These are phyloP conservation scores for Galeopsis tetrahit DNA, from an alignment of 257 asterid species.

Conservation along the genomic window DNA sequence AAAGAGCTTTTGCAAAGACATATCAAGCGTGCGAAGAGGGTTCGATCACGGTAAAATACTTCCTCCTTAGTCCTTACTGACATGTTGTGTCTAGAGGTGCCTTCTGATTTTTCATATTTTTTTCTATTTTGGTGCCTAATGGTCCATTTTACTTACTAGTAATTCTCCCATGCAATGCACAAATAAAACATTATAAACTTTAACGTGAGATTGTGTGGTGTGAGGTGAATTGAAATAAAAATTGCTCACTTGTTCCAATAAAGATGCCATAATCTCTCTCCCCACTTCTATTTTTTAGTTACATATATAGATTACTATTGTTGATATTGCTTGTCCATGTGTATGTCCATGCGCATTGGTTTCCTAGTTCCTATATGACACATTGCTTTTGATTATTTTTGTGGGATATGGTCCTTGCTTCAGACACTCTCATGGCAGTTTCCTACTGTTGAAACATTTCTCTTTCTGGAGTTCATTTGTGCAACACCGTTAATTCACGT, in stretches of 20 bases:
- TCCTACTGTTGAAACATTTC: neutral
- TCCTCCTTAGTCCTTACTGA: slow-evolving; percentile 16
- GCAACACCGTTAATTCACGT: neutral
- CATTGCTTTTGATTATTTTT: slow-evolving; percentile 10
- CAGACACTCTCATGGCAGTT: slow-evolving; percentile 1
- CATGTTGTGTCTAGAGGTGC: slow-evolving; percentile 8
- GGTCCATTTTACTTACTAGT: neutral
- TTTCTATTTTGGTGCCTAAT: neutral
- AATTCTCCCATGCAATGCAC: no score
- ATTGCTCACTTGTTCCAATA: no score
- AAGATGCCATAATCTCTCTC: no score
- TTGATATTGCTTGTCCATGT: slow-evolving; percentile 20
- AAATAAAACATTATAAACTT: no score
- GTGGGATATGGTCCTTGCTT: slow-evolving; percentile 1
- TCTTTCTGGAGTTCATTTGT: slow-evolving; percentile 13
- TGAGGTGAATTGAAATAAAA: no score
- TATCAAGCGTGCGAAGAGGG: slow-evolving; percentile 86
- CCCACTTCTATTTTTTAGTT: no score
- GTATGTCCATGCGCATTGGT: neutral
- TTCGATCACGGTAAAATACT: slow-evolving; percentile 72
- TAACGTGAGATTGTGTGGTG: no score
- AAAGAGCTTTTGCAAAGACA: slow-evolving; percentile 78
- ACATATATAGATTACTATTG: neutral
- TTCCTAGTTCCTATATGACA: neutral
- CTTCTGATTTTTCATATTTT: slow-evolving; percentile 2